These are phyloP conservation scores for Talaromyces ruber DNA, from an alignment of 495 filamentous ascomycete genomes.

Conservation along the genomic window DNA sequence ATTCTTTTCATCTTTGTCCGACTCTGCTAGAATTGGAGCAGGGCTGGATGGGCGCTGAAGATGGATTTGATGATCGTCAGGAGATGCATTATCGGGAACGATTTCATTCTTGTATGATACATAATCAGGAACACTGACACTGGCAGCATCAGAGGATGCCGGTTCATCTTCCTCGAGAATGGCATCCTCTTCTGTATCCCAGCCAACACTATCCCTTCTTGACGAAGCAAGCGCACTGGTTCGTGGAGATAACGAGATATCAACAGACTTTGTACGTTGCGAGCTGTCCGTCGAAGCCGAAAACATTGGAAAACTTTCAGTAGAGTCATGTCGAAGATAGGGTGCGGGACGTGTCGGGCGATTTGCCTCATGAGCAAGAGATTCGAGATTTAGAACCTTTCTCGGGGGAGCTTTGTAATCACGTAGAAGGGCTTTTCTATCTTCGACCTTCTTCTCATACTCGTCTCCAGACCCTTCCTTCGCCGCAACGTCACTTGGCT, in stretches of 20 bases:
- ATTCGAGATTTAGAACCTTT: constrained; percentile 34
- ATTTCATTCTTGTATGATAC: constrained; percentile 8
- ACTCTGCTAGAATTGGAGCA: constrained; percentile 27
- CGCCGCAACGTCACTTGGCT: constrained; percentile 3
- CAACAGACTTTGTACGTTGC: constrained; percentile 34
- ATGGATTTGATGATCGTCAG: constrained; percentile 21
- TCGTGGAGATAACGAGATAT: constrained; percentile 32
- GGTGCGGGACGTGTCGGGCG: constrained; percentile 27
- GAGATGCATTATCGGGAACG: constrained; percentile 14
- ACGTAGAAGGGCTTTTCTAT: constrained; percentile 34
- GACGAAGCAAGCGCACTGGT: constrained; percentile 12
- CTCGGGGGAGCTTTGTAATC: constrained; percentile 38
- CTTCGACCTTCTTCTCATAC: constrained; percentile 33
- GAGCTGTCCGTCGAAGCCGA: constrained; percentile 64
- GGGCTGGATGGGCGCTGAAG: constrained; percentile 35
- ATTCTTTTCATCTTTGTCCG: constrained; percentile 18
- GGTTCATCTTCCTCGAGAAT: constrained; percentile 3
- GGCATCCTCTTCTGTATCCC: constrained; percentile 7
- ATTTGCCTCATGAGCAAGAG: constrained; percentile 20
- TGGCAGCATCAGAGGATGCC: not conserved
- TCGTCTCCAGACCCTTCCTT: constrained; percentile 27
- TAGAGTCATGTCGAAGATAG: constrained; percentile 60
- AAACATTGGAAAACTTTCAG: constrained; percentile 77
- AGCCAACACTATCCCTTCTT: constrained; percentile 6
- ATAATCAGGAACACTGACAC: not conserved